Percentiles rank a stretch among this genome's conserved stretches.
Conservation (phyloP, 768 basidiomycete species). For the Tylopilus rubrobrunneus region DNA sequence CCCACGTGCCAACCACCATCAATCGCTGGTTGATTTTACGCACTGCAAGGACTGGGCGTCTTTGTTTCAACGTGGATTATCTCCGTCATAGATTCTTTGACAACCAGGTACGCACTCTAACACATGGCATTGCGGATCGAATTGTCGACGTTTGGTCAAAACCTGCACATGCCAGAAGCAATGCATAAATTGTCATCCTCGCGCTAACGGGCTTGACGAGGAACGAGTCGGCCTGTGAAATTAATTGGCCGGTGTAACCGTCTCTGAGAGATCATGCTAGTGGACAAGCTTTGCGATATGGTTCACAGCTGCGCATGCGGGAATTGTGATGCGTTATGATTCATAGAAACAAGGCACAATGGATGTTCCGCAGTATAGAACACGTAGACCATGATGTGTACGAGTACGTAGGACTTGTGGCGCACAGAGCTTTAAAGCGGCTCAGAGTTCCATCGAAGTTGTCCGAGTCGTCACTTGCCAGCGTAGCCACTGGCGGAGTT, state of each 20-base stretch:
- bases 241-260: neutral
- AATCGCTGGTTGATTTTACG: neutral
- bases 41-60: neutral
- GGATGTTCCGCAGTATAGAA: conserved; percentile 3
- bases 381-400: conserved; percentile 17
- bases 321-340: neutral
- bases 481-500: conserved; percentile 32
- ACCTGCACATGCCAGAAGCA: neutral
- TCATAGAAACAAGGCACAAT: neutral
- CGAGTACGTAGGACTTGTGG: conserved; percentile 7
- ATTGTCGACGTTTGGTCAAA: too few species aligned
- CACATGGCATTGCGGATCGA: neutral
- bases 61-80: neutral
- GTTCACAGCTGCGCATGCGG: neutral
- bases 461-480: neutral
- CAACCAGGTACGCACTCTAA: neutral
- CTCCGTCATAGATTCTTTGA: neutral
- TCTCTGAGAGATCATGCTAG: neutral
- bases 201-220: too few species aligned
- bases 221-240: neutral
- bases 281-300: neutral
- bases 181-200: too few species aligned
- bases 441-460: neutral
- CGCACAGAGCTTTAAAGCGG: neutral
- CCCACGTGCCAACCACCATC: conserved; percentile 6